These are phyloP conservation scores for Podila epigama DNA, from an alignment of 192 early-diverging fungal genomes.

Conservation along the genomic window DNA sequence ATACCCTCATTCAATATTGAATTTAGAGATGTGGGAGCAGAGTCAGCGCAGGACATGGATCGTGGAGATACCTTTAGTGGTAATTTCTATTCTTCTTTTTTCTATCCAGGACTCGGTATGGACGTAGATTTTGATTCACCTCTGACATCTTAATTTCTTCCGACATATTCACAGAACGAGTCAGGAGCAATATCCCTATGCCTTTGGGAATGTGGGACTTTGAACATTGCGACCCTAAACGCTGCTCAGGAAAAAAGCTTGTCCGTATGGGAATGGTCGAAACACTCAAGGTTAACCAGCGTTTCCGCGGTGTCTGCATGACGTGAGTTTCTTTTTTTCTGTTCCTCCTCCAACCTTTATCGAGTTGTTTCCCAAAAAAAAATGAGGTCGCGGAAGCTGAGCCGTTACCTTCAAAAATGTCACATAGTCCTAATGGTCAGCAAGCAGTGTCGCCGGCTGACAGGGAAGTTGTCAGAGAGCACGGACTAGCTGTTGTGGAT, in stretches of 20 bases:
- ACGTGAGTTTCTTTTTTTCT: conserved; percentile 51
- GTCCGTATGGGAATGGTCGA: conserved; percentile 82
- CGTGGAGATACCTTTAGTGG: conserved; percentile 15
- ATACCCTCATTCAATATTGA: background rate
- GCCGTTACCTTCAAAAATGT: background rate
- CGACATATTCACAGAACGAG: conserved; percentile 3
- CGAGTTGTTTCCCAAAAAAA: too few species aligned
- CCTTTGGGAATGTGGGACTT: conserved; percentile 94
- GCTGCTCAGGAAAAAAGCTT: conserved; percentile 93
- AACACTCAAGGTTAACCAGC: conserved; percentile 79
- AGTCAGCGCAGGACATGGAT: conserved; percentile 34
- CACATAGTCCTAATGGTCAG: conserved; percentile 77
- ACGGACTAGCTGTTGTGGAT: conserved; percentile 93
- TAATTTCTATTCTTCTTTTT: background rate
- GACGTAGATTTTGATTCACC: background rate
- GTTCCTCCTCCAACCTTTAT: background rate
- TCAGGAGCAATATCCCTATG: conserved; percentile 62
- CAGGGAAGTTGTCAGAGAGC: conserved; percentile 71
- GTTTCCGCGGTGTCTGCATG: conserved; percentile 91
- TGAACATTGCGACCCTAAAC: conserved; percentile 98
- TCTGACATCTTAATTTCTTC: background rate
- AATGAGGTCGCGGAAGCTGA: too few species aligned
- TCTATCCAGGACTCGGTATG: background rate
- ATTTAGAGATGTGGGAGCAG: conserved; percentile 38
- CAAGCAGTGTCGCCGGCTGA: conserved; percentile 91